Evolutionary conservation across 805 yeast species (phyloP), one percentile per base, ranked within the genome.

Genomic region (Candida gorgasii): DNA sequence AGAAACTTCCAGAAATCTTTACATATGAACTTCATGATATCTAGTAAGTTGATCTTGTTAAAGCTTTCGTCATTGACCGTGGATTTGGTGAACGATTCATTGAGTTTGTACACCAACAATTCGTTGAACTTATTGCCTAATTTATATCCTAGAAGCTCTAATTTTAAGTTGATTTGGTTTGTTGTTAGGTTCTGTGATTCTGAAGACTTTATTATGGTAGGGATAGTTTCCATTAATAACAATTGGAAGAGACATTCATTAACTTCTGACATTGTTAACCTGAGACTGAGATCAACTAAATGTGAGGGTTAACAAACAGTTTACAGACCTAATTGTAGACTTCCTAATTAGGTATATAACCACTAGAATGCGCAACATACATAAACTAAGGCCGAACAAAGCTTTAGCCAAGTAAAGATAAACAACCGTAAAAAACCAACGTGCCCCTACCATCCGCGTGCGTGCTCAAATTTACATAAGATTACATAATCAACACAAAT

Each of bases 21-120:
- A 59, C 98, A 90, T 4, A 93, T 78, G 59, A 88, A 89, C 63
- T 92, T 92, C 88, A 93, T 87, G 29, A 92, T 76, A 50, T 87
- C 90, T 28, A 92, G 63, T 9, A 86, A 73, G 47, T 86, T 90
- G 15, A 68, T 72, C 57, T 82, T 61, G 59, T 78, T 30, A 22
- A 39, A 44, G 13, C 31, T 55, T 51, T 59, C 36, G 15, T 28
- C 35, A 27, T 37, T 36, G 8, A 22, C 27, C 6, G 40, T 29
- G 9, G 42, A 31, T 13, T 58, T 65, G 1, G 58, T 49, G 13
- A 48, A 45, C 12, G 47, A 76, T 53, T 40, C 51, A 17, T 44
- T 49, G n/a, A 53, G 23, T 39, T 62, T 63, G 48, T 69, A 70
- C 49, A 79, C 60, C 43, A 75, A 65, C 12, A 76, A 67, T 33